Base-by-base conservation (phyloP, 208 protist species). In the Acanthamoeba healyi region DNA sequence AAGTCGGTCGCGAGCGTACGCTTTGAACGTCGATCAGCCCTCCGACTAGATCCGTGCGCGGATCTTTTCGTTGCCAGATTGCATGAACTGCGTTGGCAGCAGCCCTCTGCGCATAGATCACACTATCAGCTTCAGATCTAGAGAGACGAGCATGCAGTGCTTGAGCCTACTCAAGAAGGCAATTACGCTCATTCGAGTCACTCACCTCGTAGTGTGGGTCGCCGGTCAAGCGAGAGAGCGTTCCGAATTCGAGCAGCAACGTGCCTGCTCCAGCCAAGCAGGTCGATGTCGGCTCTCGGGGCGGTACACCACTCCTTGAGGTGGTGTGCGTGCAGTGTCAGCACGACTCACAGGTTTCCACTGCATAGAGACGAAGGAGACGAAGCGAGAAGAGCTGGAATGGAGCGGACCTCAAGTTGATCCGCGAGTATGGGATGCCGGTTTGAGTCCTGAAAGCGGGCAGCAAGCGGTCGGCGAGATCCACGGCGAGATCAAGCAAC, bases 381-480 rank as follows among this genome's bases (percentile, higher is more conserved):
- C n/a, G n/a, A n/a, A n/a, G n/a, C 12, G 32, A 72, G 32, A 6
- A 22, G 26, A 7, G 26, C 24, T 10, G 9, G 26, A 14, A 22
- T n/a, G n/a, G n/a, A n/a, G n/a, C 26, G 32, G 12, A 82, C 72
- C 38, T 79, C 12, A 98, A 93, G 94, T 98, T 98, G 4, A 95
- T 81, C 2, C 96, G 95, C 34, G 97, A 97, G 94, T 97, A 98
- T 0, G 98, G 98, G 32, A 98, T 98, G n/a, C 97, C 97, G 2
- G 97, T 98, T 7, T 96, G 93, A 9, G 98, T 98, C 56, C 98
- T 94, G 86, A 98, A 99, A 7, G 97, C 97, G 7, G 65, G 82
- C 10, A 98, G 74, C 2, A 98, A 81, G 0, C 97, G 90, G 26
- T 97, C 58, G 7, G 44, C 97, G 12, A 98, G 65, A 84, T 98